Conservation (phyloP, 2,329 filamentous ascomycete species). For the Gremmenia infestans region DNA sequence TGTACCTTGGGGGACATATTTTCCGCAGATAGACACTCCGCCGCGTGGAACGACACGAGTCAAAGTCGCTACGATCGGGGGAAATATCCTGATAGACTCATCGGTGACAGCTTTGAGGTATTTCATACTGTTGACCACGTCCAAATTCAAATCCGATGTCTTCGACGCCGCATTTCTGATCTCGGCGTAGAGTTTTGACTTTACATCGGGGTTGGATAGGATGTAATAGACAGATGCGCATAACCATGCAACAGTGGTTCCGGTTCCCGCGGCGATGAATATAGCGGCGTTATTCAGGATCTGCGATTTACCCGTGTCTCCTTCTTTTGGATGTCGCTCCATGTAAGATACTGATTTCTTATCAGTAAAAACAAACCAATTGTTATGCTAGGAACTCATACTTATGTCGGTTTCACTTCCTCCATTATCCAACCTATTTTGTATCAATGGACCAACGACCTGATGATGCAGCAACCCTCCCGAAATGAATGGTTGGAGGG, state of each 20-base stretch:
- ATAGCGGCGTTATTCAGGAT: neutral
- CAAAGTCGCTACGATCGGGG: neutral
- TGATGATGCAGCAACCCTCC: neutral
- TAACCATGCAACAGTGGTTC: constrained; percentile 30
- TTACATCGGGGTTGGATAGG: constrained; percentile 40
- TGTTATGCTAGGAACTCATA: neutral
- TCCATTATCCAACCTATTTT: neutral
- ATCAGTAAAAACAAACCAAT: neutral
- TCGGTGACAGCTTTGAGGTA: constrained; percentile 3
- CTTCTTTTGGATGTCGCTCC: neutral
- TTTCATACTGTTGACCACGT: neutral
- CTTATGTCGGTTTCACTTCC: neutral
- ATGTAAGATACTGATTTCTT: neutral
- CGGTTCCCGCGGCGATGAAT: constrained; percentile 26
- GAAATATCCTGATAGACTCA: constrained; percentile 7
- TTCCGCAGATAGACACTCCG: neutral
- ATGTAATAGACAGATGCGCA: constrained; percentile 40
- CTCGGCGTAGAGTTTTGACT: constrained; percentile 35
- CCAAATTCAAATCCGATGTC: constrained; percentile 7
- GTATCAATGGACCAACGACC: neutral
- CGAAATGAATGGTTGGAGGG: neutral
- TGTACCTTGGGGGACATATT: neutral
- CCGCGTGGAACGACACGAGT: neutral
- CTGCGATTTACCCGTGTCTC: neutral
- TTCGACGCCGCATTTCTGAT: constrained; percentile 36